Conservation (phyloP, 257 asterid species). For the Nicotiana undulata region DNA sequence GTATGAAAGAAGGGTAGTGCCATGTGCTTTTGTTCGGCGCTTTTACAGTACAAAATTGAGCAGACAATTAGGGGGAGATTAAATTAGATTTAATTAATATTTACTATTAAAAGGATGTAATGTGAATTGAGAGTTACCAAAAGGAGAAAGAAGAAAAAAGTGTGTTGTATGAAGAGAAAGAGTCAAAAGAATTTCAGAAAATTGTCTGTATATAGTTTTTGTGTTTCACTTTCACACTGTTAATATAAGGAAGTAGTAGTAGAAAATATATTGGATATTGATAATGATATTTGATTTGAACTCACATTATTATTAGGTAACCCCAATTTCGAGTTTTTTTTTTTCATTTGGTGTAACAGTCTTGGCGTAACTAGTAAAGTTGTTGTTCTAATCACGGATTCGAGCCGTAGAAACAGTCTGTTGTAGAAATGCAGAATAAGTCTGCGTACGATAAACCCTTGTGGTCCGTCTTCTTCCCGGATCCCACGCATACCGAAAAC, state of each 20-base stretch:
- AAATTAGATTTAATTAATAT: neutral
- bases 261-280: neutral
- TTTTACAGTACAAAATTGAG: slow-evolving; percentile 26
- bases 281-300: too few relatives aligned
- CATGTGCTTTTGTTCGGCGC: slow-evolving; percentile 83
- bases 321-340: too few relatives aligned
- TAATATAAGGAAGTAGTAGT: neutral
- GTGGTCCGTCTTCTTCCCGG: too few relatives aligned
- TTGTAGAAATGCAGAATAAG: too few relatives aligned
- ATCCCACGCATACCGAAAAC: too few relatives aligned
- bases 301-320: too few relatives aligned
- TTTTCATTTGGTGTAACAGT: too few relatives aligned
- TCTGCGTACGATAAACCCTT: too few relatives aligned
- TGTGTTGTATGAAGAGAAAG: neutral
- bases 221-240: neutral
- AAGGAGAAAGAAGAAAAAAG: slow-evolving; percentile 13
- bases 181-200: slow-evolving; percentile 22
- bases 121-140: slow-evolving; percentile 18
- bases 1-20: slow-evolving; percentile 30
- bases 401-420: too few relatives aligned
- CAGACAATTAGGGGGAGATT: slow-evolving; percentile 13
- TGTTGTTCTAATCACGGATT: too few relatives aligned
- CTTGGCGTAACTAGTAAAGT: too few relatives aligned
- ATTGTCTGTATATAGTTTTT: slow-evolving; percentile 17
- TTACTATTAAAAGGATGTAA: neutral